Base-by-base conservation (phyloP, 805 yeast species). In the Nakazawaea wyomingensis region DNA sequence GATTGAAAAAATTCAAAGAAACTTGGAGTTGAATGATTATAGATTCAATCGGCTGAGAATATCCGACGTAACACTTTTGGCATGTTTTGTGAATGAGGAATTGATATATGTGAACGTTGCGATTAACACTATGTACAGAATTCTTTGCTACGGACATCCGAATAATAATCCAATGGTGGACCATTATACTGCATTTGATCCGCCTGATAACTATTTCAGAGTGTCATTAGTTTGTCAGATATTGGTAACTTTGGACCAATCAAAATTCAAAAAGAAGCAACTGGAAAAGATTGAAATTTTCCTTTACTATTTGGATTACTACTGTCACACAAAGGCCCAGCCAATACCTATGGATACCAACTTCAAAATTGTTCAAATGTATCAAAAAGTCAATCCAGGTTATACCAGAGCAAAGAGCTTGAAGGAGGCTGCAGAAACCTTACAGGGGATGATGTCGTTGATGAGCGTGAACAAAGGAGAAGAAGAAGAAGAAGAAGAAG, bases 181-280 rank as follows among this genome's bases (percentile, higher is more conserved):
- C 18, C 49, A 44, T 4, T 32, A 55, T 3, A 64, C 69, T 24
- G 72, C 63, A 14, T 40, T 72, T n/a, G 96, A 89, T 61, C 63
- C 63, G 10, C 80, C 82, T 0, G 74, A 79, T 51, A 80, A 85
- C 52, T 85, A 80, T 54, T 86, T 87, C 60, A 69, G 96, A 45
- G 65, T 87, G 29, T 78, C 78, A 31, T 60, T 89, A 54, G 60
- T 75, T 16, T 55, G 74, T 21, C 57, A 68, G 0, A 55, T 78
- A 4, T 53, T 82, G 16, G 59, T 60, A n/a, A 59, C 57, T 8
- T 34, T 66, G 5, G 39, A 47, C 11, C 18, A 45, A 2, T 26
- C 33, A 6, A 21, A 14, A 5, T 11, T 45, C 10, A 47, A 53
- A 14, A 49, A 44, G 18, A 44, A 49, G 2, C 50, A 48, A 7